These are phyloP conservation scores for Simmondsia chinensis DNA, from an alignment of 148 eudicot species.

Conservation along the genomic window DNA sequence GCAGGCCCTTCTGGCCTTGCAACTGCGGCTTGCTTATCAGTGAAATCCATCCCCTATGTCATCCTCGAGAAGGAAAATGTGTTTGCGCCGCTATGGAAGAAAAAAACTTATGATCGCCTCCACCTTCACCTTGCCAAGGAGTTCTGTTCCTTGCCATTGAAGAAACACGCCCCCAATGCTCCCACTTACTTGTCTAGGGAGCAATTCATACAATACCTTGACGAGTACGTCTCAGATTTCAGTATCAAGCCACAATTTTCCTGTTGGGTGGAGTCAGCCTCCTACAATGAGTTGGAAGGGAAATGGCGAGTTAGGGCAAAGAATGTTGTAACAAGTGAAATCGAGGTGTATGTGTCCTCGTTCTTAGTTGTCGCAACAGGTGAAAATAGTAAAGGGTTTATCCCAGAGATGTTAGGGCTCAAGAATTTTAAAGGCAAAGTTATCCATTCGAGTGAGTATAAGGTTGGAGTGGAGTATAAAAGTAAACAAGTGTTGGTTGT, in stretches of 20 bases:
- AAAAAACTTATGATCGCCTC: conserved; percentile 59
- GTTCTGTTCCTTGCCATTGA: conserved; percentile 44
- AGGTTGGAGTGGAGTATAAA: conserved; percentile 34
- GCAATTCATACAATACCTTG: conserved; percentile 42
- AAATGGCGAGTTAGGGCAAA: conserved; percentile 37
- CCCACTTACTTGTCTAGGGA: conserved; percentile 38
- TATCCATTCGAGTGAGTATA: conserved; percentile 56
- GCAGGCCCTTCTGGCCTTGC: conserved; percentile 80
- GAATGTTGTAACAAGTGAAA: neutral
- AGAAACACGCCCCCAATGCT: conserved; percentile 23
- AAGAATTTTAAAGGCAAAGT: conserved; percentile 43
- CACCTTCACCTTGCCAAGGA: conserved; percentile 64
- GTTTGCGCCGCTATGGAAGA: conserved; percentile 60
- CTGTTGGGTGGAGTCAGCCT: conserved; percentile 33
- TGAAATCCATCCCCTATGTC: conserved; percentile 40
- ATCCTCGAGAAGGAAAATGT: conserved; percentile 66
- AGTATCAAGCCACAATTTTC: conserved; percentile 37
- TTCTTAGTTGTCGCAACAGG: conserved; percentile 81
- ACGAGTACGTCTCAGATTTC: conserved; percentile 50
- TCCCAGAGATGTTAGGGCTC: conserved; percentile 55
- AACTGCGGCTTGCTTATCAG: conserved; percentile 51
- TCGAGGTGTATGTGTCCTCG: conserved; percentile 46
- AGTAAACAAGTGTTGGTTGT: conserved; percentile 57
- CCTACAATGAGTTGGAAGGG: conserved; percentile 17
- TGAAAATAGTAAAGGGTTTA: conserved; percentile 39